Evolutionary conservation across 192 early-diverging fungal species (phyloP).

Genomic region (Coemansia aciculifera): DNA sequence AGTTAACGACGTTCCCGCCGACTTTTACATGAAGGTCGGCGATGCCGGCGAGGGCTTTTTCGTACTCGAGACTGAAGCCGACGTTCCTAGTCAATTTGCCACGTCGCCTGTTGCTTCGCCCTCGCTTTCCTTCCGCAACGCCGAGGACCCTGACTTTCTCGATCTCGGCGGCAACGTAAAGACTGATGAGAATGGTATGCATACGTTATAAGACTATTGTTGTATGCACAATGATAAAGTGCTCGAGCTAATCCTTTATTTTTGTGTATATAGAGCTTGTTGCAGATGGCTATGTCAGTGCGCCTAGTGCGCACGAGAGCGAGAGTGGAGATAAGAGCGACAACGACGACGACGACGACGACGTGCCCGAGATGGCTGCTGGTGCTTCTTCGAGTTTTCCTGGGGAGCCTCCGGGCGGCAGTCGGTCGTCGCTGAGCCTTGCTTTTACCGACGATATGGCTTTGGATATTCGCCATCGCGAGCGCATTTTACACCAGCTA

Average conservation of each 20-base stretch:
- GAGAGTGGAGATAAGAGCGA: slow-evolving; percentile 26
- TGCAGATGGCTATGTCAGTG: slow-evolving; percentile 67
- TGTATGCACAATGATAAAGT: background rate
- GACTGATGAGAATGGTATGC: slow-evolving; percentile 2
- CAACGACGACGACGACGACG: background rate
- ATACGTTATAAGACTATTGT: background rate
- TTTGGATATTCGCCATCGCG: slow-evolving; percentile 11
- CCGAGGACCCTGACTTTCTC: slow-evolving; percentile 43
- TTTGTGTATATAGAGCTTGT: background rate
- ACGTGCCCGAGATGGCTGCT: background rate
- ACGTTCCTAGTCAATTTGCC: slow-evolving; percentile 88
- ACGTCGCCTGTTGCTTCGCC: slow-evolving; percentile 87
- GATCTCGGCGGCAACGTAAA: slow-evolving; percentile 37
- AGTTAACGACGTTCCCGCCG: slow-evolving; percentile 75
- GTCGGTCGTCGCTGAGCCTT: background rate
- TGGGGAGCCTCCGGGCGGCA: background rate
- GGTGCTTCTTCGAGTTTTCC: background rate
- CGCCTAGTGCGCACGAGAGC: slow-evolving; percentile 63
- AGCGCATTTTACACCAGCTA: slow-evolving; percentile 27
- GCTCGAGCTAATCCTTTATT: background rate
- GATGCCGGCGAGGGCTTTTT: slow-evolving; percentile 98
- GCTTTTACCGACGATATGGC: slow-evolving; percentile 39
- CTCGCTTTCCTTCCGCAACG: slow-evolving; percentile 30
- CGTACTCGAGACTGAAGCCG: slow-evolving; percentile 88
- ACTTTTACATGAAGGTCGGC: slow-evolving; percentile 94